Evolutionary conservation across 331 rosid species (phyloP).

Genomic region (Rhamnella rubrinervis): DNA sequence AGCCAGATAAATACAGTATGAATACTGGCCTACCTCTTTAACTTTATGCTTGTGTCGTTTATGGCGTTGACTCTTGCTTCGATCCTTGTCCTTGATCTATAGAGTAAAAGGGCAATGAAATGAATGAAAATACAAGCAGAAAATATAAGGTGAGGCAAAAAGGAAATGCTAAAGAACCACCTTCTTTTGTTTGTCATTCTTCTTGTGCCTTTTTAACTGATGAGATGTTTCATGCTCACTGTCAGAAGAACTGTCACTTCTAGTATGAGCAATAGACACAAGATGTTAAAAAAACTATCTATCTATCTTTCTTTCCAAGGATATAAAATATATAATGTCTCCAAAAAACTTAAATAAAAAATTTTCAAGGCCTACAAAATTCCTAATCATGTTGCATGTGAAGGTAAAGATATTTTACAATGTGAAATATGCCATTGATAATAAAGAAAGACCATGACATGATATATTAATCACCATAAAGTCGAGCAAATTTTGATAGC

Average conservation of each 20-base stretch:
- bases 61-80: conserved; percentile 63
- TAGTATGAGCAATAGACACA: conserved; percentile 10
- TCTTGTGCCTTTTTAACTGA: conserved; percentile 79
- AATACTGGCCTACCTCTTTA: conserved; percentile 72
- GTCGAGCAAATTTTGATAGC: neutral
- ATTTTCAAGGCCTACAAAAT: neutral
- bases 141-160: conserved; percentile 3
- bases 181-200: conserved; percentile 68
- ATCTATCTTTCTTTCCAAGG: neutral
- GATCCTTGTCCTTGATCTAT: conserved; percentile 72
- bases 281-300: conserved; percentile 11
- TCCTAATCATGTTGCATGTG: neutral
- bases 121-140: conserved; percentile 11
- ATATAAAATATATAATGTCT: neutral
- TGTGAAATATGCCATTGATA: neutral
- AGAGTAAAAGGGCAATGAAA: conserved; percentile 1
- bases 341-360: neutral
- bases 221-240: conserved; percentile 66
- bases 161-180: conserved; percentile 33
- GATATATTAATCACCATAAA: neutral
- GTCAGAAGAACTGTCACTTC: conserved; percentile 69
- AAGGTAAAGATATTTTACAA: neutral
- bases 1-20: conserved; percentile 5
- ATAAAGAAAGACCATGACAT: neutral
- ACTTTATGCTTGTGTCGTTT: conserved; percentile 61